These are phyloP conservation scores for Sarcodon aspratus DNA, from an alignment of 768 basidiomycete species.

Conservation along the genomic window DNA sequence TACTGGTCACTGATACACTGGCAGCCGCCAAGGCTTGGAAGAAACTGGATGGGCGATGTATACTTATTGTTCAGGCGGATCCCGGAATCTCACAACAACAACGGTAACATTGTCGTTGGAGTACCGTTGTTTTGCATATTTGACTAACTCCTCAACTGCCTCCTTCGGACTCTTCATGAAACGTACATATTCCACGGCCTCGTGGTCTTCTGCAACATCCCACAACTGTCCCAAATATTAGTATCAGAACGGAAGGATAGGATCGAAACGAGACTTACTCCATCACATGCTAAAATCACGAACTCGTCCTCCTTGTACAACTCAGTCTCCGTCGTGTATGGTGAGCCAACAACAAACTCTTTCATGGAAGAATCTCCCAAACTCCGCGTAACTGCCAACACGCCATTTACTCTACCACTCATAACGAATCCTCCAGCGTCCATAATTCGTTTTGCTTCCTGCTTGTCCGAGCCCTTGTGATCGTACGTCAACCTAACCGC, in stretches of 20 bases:
- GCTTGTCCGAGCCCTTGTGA: conserved; percentile 95
- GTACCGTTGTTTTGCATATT: conserved; percentile 79
- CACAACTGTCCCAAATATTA: conserved; percentile 52
- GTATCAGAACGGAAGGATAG: background rate
- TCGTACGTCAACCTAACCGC: conserved; percentile 95
- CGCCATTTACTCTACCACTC: conserved; percentile 97
- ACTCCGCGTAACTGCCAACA: conserved; percentile 91
- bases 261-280: conserved; percentile 45
- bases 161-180: conserved; percentile 66
- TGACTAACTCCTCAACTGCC: conserved; percentile 64
- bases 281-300: conserved; percentile 93
- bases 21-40: conserved; percentile 3
- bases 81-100: conserved; percentile 76
- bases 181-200: conserved; percentile 77
- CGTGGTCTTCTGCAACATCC: conserved; percentile 91
- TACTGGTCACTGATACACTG: conserved; percentile 1
- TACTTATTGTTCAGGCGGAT: conserved; percentile 12
- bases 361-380: conserved; percentile 98
- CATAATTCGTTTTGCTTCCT: conserved; percentile 94
- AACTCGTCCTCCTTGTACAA: conserved; percentile 89
- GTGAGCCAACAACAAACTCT: conserved; percentile 96
- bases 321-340: conserved; percentile 97
- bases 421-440: conserved; percentile 98
- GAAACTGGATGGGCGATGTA: conserved; percentile 3
- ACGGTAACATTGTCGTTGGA: conserved; percentile 95